Evolutionary conservation across 176 grass and related monocot genomes (phyloP), one percentile per base, ranked within the genome.

Genomic region (Eragrostis curvula): DNA sequence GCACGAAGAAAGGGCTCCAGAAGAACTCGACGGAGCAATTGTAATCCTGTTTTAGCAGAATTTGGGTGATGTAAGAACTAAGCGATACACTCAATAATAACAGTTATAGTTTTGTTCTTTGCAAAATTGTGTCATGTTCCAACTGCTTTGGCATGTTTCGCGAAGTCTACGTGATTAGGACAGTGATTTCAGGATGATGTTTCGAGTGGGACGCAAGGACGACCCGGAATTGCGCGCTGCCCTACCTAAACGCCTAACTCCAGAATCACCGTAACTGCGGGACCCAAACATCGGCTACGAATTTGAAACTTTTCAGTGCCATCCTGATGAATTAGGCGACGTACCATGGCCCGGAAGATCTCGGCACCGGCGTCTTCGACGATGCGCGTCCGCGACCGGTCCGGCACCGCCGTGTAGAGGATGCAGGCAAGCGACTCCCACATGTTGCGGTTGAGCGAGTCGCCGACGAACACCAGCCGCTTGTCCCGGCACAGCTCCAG

Each of bases 371-470:
- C 47, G 41, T 32, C 39, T 5, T 83, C 24, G 68, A 91, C 42
- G 69, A 91, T 72, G 57, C 68, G 63, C 45, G 84, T 67, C 23
- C 87, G 77, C 20, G 78, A 85, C 2, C 74, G 74, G 76, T 88
- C 77, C 23, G 79, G 89, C 86, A 89, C 47, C 15, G 84, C 68
- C 17, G 92, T 61, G 77, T 91, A 94, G 81, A 94, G 68, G 77
- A 91, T 81, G 80, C 92, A 94, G 21, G 81, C 84, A 43, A 91
- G 77, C 55, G 92, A 91, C 59, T 94, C 92, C 92, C 86, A 91
- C 92, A 91, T 89, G 73, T 94, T 94, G 77, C 92, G 81, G 81
- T 94, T 91, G 2, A 94, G 89, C 36, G 89, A 94, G 80, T 91
- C 89, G 59, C 87, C 89, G 16, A 94, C 69, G 60, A 94, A 75